phyloP scores from a whole-genome alignment of 352 stramenopile genomes.

The Pythium pyrilobum region DNA sequence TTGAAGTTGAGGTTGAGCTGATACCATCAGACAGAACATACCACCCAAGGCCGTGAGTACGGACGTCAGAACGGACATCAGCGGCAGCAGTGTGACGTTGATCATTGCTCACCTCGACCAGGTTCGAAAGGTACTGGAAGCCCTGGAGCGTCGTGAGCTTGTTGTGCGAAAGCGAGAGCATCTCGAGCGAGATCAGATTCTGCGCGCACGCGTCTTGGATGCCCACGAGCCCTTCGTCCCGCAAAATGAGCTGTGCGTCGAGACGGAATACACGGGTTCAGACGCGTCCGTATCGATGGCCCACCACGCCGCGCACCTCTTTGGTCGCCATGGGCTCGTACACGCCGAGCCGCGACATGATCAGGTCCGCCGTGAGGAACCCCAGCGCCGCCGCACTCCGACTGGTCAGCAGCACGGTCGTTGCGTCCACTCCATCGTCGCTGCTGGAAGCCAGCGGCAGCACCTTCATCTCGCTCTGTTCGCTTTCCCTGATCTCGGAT shows the following conservation, averaged over 20 bases:
- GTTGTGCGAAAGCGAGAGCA: constrained; percentile 84
- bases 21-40: neutral
- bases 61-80: too few relatives aligned
- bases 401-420: constrained; percentile 6
- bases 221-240: constrained; percentile 45
- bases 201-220: constrained; percentile 55
- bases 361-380: constrained; percentile 39
- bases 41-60: too few relatives aligned
- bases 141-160: constrained; percentile 44
- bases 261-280: neutral
- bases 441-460: neutral
- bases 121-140: constrained; percentile 65
- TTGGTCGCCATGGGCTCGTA: constrained; percentile 61
- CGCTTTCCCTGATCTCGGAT: neutral
- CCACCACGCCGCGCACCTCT: constrained; percentile 29
- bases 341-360: constrained; percentile 49
- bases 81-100: neutral
- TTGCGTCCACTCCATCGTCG: neutral
- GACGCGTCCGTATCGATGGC: neutral
- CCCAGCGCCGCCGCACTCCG: constrained; percentile 11
- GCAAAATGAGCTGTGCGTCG: constrained; percentile 70
- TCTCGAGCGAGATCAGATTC: constrained; percentile 52
- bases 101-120: constrained; percentile 48
- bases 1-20: constrained; percentile 49
- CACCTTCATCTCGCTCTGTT: neutral